Evolutionary conservation across 2,329 filamentous ascomycete species (phyloP).

Genomic region (Diplodia intermedia): DNA sequence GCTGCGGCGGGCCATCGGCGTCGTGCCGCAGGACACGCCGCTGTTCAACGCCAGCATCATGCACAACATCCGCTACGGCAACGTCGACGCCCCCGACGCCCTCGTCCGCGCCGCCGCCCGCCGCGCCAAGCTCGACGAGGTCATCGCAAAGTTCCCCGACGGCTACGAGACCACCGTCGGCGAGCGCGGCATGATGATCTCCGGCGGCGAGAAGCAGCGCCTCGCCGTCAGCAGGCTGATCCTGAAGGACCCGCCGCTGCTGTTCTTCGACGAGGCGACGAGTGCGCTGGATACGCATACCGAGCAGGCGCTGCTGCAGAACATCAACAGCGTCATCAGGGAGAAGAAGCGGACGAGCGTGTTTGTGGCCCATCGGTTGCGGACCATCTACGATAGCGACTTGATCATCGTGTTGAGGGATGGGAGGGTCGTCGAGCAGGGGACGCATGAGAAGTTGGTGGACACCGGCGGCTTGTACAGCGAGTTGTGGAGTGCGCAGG

Average conservation of each 20-base stretch:
- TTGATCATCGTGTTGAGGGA: slow-evolving; percentile 89
- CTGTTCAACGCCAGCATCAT: slow-evolving; percentile 96
- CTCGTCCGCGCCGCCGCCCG: slow-evolving; percentile 78
- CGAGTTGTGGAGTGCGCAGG: slow-evolving; percentile 77
- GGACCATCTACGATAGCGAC: slow-evolving; percentile 92
- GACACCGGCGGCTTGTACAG: slow-evolving; percentile 81
- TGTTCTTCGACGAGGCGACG: slow-evolving; percentile 96
- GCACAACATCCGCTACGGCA: slow-evolving; percentile 94
- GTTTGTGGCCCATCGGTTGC: slow-evolving; percentile 89
- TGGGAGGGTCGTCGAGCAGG: slow-evolving; percentile 84
- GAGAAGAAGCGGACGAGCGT: slow-evolving; percentile 91
- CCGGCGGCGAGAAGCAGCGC: slow-evolving; percentile 91
- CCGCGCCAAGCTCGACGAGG: slow-evolving; percentile 78
- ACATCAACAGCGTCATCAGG: slow-evolving; percentile 90
- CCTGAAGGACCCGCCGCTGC: slow-evolving; percentile 84
- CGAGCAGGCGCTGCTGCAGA: slow-evolving; percentile 85
- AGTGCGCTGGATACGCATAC: slow-evolving; percentile 92
- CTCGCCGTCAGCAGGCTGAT: slow-evolving; percentile 83
- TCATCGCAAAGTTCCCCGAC: slow-evolving; percentile 79
- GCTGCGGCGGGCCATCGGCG: slow-evolving; percentile 83
- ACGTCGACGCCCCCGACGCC: slow-evolving; percentile 75
- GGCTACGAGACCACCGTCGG: slow-evolving; percentile 91
- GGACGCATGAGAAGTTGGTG: slow-evolving; percentile 84
- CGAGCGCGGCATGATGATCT: slow-evolving; percentile 96
- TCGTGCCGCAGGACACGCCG: slow-evolving; percentile 96